phyloP scores from a whole-genome alignment of 768 basidiomycete species.

The Suillus lakei region DNA sequence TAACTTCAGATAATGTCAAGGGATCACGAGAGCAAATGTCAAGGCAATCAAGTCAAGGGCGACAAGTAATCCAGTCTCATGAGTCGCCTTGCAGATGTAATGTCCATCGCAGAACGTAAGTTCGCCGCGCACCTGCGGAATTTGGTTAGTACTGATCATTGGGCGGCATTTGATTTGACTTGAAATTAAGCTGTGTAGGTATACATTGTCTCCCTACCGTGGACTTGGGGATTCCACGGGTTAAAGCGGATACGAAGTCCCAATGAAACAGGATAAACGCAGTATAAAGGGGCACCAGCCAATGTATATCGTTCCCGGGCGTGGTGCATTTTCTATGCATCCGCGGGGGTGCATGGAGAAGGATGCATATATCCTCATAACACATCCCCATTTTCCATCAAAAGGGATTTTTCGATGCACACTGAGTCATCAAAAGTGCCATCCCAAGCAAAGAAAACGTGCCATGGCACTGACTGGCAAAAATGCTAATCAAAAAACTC shows the following conservation, averaged over 20 bases:
- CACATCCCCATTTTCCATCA: neutral
- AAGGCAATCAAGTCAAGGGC: slow-evolving; percentile 80
- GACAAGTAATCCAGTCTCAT: slow-evolving; percentile 91
- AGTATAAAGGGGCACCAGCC: neutral
- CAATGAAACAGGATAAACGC: neutral
- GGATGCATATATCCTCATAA: neutral
- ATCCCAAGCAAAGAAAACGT: neutral
- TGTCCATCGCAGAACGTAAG: slow-evolving; percentile 97
- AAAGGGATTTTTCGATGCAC: neutral
- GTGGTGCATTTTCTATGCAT: neutral
- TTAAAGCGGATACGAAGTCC: neutral
- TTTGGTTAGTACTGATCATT: slow-evolving; percentile 3
- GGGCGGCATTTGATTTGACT: slow-evolving; percentile 13
- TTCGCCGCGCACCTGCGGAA: slow-evolving; percentile 81
- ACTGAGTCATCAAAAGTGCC: neutral
- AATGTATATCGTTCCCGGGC: neutral
- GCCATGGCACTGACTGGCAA: neutral
- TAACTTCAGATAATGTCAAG: slow-evolving; percentile 60
- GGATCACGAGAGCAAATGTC: slow-evolving; percentile 45
- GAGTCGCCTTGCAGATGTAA: slow-evolving; percentile 92
- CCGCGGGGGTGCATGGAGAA: neutral
- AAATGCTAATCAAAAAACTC: slow-evolving; percentile 23
- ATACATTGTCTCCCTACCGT: neutral
- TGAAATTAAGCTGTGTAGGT: neutral
- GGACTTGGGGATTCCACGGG: too few species aligned